Evolutionary conservation across 768 basidiomycete species (phyloP).

Genomic region (Glaciozyma antarctica): DNA sequence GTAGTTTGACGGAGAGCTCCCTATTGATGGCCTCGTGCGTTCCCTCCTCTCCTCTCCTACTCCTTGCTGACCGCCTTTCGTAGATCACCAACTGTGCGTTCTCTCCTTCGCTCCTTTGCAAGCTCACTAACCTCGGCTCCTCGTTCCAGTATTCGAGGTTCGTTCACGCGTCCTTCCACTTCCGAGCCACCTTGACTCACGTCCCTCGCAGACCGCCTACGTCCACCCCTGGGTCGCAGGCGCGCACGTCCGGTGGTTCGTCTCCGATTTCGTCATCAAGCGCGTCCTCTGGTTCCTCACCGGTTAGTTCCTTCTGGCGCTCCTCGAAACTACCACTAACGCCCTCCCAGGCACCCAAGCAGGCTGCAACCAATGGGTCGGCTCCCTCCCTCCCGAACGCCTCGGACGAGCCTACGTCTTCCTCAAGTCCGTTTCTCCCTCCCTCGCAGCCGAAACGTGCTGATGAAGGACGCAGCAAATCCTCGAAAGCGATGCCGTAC

Average conservation of each 20-base stretch:
- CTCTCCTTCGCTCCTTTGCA: not conserved
- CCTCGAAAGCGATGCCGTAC: slow-evolving; percentile 53
- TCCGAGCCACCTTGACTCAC: not conserved
- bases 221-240: slow-evolving; percentile 55
- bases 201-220: slow-evolving; percentile 31
- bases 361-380: slow-evolving; percentile 58
- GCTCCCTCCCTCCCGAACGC: slow-evolving; percentile 49
- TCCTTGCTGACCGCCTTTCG: not conserved
- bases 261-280: slow-evolving; percentile 45
- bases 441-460: not conserved
- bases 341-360: slow-evolving; percentile 37
- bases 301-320: slow-evolving; percentile 37
- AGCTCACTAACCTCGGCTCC: not conserved
- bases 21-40: slow-evolving; percentile 41
- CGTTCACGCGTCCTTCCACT: not conserved
- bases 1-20: slow-evolving; percentile 40
- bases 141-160: slow-evolving; percentile 3
- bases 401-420: slow-evolving; percentile 58
- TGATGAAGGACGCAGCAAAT: slow-evolving; percentile 38
- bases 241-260: slow-evolving; percentile 51
- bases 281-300: slow-evolving; percentile 55
- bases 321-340: not conserved
- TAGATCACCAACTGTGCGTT: slow-evolving; percentile 55
- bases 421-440: slow-evolving; percentile 42
- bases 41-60: not conserved